These are phyloP conservation scores for Candolleomyces efflorescens DNA, from an alignment of 768 basidiomycete species.

Conservation along the genomic window DNA sequence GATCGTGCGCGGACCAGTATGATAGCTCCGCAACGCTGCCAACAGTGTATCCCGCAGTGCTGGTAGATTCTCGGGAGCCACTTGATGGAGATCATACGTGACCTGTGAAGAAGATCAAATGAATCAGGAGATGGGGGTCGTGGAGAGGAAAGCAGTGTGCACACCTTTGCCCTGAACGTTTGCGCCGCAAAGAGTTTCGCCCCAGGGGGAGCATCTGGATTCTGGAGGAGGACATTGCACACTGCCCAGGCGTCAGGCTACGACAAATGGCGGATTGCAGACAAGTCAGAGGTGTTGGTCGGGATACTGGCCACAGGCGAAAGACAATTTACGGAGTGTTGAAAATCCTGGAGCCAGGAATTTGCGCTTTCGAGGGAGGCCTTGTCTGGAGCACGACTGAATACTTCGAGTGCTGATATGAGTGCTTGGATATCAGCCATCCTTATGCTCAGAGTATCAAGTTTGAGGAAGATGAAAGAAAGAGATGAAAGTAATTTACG, in stretches of 20 bases:
- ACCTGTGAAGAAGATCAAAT: conserved; percentile 56
- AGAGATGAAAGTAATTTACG: conserved; percentile 9
- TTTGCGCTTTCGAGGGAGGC: conserved; percentile 82
- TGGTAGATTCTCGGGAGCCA: conserved; percentile 65
- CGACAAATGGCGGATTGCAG: conserved; percentile 52
- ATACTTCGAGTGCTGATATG: conserved; percentile 74
- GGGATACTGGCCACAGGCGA: conserved; percentile 64
- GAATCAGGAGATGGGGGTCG: conserved; percentile 19
- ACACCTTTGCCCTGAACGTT: conserved; percentile 90
- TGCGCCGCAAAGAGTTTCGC: conserved; percentile 95
- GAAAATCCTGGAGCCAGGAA: conserved; percentile 96
- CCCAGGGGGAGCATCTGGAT: conserved; percentile 68
- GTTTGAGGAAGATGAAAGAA: conserved; percentile 13
- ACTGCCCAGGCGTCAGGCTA: conserved; percentile 97
- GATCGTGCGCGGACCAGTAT: conserved; percentile 75
- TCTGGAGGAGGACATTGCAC: conserved; percentile 86
- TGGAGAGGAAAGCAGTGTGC: conserved; percentile 19
- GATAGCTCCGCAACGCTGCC: conserved; percentile 66
- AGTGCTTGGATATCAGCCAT: conserved; percentile 74
- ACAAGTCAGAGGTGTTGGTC: conserved; percentile 64
- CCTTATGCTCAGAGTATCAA: conserved; percentile 16
- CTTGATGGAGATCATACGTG: conserved; percentile 90
- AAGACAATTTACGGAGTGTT: conserved; percentile 94
- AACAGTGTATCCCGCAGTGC: conserved; percentile 88
- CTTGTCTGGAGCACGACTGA: conserved; percentile 79